Evolutionary conservation across 495 filamentous ascomycete genomes (phyloP).

Genomic region (Halenospora varia): DNA sequence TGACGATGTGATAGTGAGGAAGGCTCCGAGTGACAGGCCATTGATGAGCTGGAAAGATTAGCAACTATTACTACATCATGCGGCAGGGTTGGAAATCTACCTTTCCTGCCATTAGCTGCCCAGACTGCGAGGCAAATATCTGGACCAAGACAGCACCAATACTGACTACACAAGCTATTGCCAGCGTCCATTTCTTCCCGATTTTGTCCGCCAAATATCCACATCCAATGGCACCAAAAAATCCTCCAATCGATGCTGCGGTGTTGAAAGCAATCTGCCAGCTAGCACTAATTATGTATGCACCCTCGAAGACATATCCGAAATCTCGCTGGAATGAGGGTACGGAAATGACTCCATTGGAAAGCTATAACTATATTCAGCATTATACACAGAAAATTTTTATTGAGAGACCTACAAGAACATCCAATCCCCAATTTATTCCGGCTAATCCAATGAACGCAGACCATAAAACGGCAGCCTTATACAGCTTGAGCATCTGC

Average conservation of each 20-base stretch:
- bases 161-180: slow-evolving; percentile 8
- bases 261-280: slow-evolving; percentile 19
- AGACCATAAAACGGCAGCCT: slow-evolving; percentile 29
- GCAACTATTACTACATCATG: neutral
- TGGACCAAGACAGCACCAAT: slow-evolving; percentile 47
- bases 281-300: slow-evolving; percentile 13
- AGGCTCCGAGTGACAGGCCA: slow-evolving; percentile 6
- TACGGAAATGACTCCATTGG: slow-evolving; percentile 24
- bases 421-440: slow-evolving; percentile 15
- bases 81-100: neutral
- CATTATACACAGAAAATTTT: slow-evolving; percentile 1
- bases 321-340: slow-evolving; percentile 42
- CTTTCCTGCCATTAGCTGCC: slow-evolving; percentile 52
- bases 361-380: slow-evolving; percentile 11
- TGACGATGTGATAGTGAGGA: slow-evolving; percentile 6
- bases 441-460: slow-evolving; percentile 7
- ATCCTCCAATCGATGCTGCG: slow-evolving; percentile 8
- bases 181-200: slow-evolving; percentile 7
- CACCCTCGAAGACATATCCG: slow-evolving; percentile 31
- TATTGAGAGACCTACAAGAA: no score
- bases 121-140: slow-evolving; percentile 57
- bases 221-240: slow-evolving; percentile 12
- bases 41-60: slow-evolving; percentile 21
- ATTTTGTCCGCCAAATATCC: slow-evolving; percentile 8
- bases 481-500: slow-evolving; percentile 31